Evolutionary conservation across 2,329 filamentous ascomycete species (phyloP).

Genomic region (Fusarium nelsonii): DNA sequence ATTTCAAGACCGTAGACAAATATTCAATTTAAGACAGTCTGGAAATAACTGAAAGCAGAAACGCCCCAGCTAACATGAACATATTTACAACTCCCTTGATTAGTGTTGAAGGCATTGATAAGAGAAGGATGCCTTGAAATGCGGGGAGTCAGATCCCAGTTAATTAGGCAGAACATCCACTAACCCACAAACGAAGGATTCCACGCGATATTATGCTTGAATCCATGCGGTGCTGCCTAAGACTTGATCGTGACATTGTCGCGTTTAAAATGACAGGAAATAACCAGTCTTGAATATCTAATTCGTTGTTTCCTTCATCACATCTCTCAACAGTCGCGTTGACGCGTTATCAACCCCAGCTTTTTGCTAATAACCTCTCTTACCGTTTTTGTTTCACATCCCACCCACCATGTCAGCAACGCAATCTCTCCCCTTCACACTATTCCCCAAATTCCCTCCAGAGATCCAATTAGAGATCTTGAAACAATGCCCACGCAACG

Average conservation of each 20-base stretch:
- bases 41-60: no score
- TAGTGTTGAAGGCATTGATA: background rate
- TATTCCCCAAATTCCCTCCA: conserved; percentile 8
- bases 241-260: background rate
- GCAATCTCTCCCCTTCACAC: background rate
- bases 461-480: conserved; percentile 18
- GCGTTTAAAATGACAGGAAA: background rate
- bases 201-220: background rate
- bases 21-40: no score
- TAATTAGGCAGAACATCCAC: conserved; percentile 4
- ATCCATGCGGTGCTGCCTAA: background rate
- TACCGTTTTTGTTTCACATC: background rate
- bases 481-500: conserved; percentile 1
- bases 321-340: background rate
- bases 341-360: background rate
- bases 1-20: no score
- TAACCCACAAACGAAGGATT: background rate
- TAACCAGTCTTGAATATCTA: background rate
- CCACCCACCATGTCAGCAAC: conserved; percentile 1
- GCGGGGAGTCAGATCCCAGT: background rate
- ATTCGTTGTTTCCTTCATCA: background rate
- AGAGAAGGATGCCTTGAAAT: background rate
- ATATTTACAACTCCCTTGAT: no score
- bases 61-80: no score
- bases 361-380: fast-evolving